Evolutionary conservation across 352 stramenopile species (phyloP).

Genomic region (Vaucheria bursata): DNA sequence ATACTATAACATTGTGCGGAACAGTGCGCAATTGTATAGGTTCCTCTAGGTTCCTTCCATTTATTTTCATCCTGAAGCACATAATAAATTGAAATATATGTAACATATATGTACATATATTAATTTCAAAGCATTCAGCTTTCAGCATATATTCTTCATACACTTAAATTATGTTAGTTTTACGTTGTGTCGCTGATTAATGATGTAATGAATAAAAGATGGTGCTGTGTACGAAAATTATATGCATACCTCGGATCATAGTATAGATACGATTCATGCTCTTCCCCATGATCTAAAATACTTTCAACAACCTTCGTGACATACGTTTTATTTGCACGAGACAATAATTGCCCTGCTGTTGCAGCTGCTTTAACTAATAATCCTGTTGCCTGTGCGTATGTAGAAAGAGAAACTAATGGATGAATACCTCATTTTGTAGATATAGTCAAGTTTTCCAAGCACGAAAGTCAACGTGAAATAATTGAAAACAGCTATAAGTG

Average conservation of each 20-base stretch:
- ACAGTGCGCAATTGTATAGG: slow-evolving; percentile 49
- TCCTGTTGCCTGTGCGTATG: slow-evolving; percentile 55
- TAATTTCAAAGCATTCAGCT: no score
- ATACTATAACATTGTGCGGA: slow-evolving; percentile 64
- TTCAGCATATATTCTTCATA: no score
- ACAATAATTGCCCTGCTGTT: slow-evolving; percentile 45
- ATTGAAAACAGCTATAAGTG: no score
- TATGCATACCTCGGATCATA: slow-evolving; percentile 60
- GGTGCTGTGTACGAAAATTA: no score
- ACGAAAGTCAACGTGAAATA: no score
- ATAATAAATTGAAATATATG: no score
- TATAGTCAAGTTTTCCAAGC: no score
- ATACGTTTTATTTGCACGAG: slow-evolving; percentile 57
- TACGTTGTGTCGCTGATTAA: no score
- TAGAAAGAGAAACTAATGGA: not conserved
- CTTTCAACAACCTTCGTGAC: slow-evolving; percentile 65
- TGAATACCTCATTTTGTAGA: no score
- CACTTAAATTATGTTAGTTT: no score
- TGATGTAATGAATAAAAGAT: no score
- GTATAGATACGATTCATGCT: slow-evolving; percentile 69
- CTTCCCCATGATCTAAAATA: slow-evolving; percentile 50
- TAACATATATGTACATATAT: no score
- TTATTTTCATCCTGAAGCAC: slow-evolving; percentile 54
- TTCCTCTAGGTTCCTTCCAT: slow-evolving; percentile 47
- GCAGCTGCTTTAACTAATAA: slow-evolving; percentile 58